A percentile compares a stretch with the other conserved stretches of the same genome.
Conservation (phyloP, 148 eudicot species). For the Vaccinium myrtillus region DNA sequence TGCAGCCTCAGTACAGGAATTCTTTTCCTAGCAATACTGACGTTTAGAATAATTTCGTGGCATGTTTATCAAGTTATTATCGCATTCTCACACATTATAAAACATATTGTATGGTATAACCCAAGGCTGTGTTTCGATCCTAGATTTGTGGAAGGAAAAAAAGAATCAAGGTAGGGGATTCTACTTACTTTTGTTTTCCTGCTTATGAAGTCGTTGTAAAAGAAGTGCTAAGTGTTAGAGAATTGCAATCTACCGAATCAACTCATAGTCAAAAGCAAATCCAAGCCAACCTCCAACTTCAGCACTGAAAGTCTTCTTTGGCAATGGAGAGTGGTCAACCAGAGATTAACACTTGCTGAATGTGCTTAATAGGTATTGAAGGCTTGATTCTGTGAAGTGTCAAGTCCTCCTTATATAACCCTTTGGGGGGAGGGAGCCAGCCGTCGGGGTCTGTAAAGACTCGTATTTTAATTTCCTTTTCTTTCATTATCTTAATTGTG, state of each 20-base stretch:
- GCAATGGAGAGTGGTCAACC: too few relatives aligned
- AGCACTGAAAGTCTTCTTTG: not conserved
- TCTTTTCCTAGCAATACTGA: not conserved
- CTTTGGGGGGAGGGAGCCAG: too few relatives aligned
- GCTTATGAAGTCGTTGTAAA: not conserved
- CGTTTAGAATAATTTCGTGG: not conserved
- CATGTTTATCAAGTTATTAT: not conserved
- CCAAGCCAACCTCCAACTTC: not conserved
- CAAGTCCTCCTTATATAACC: too few relatives aligned
- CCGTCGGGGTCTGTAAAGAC: too few relatives aligned
- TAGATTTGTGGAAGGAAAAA: not conserved
- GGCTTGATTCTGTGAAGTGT: too few relatives aligned
- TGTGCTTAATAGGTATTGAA: too few relatives aligned
- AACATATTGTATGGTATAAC: not conserved
- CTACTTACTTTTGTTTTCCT: not conserved
- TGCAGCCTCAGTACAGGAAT: not conserved
- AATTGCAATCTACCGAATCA: not conserved
- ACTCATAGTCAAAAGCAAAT: not conserved
- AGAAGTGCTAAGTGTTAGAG: not conserved
- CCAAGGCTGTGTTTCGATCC: not conserved
- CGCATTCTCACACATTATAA: not conserved
- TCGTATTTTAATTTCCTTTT: too few relatives aligned
- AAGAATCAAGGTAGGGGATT: not conserved
- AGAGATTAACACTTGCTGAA: too few relatives aligned
- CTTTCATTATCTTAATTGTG: too few relatives aligned